Percentiles rank a stretch among this genome's conserved stretches.
Conservation (phyloP, 169 alveolate genomes). For the Perkinsus olseni region DNA sequence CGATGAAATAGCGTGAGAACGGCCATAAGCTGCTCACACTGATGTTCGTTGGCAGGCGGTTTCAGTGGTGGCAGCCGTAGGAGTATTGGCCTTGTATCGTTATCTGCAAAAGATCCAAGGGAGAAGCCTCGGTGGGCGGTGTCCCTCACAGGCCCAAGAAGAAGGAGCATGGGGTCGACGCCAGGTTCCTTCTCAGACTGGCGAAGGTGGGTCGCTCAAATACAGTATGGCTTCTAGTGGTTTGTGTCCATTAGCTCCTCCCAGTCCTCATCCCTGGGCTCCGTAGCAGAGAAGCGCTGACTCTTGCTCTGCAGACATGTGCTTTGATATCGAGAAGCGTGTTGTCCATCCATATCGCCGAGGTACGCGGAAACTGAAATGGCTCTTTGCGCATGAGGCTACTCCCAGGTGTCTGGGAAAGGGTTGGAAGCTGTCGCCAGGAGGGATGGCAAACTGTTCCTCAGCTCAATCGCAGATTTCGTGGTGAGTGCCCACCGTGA, state of each 20-base stretch:
- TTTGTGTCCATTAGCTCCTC: background rate
- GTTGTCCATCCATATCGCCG: background rate
- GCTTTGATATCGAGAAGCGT: background rate
- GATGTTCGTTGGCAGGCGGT: too few relatives aligned
- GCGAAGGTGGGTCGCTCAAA: background rate
- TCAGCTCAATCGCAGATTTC: background rate
- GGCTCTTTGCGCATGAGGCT: background rate
- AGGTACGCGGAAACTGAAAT: background rate
- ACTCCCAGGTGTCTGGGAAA: background rate
- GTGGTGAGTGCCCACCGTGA: background rate
- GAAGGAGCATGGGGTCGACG: background rate
- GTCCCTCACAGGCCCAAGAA: background rate
- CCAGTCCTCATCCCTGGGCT: background rate
- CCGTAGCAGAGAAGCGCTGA: background rate
- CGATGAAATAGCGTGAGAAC: too few relatives aligned
- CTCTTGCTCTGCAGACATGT: background rate
- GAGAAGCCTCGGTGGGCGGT: background rate
- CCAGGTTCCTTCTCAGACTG: background rate
- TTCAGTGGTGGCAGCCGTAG: background rate
- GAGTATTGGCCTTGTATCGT: background rate
- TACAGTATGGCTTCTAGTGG: background rate
- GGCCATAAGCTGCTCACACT: too few relatives aligned
- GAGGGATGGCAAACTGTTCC: background rate
- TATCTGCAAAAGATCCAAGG: background rate
- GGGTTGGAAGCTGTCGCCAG: background rate